These are phyloP conservation scores for Cokeromyces recurvatus DNA, from an alignment of 371 early-diverging fungal species.

Conservation along the genomic window DNA sequence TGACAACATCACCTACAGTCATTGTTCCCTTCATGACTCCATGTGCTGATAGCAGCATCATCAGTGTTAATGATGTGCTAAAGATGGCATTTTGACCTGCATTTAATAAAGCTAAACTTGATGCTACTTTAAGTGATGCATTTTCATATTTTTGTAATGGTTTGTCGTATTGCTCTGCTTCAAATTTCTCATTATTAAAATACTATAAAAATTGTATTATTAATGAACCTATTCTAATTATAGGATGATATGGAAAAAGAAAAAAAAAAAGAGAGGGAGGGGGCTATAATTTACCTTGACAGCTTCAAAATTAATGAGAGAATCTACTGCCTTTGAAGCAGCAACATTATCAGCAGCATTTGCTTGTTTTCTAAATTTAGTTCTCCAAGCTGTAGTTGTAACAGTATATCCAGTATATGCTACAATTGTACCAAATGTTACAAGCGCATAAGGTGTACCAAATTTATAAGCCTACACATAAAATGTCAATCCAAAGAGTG, in stretches of 20 bases:
- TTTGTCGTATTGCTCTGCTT: slow-evolving; percentile 79
- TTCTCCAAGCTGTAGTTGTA: slow-evolving; percentile 80
- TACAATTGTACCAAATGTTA: slow-evolving; percentile 81
- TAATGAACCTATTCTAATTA: too few species aligned
- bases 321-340: slow-evolving; percentile 88
- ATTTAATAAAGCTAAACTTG: slow-evolving; percentile 85
- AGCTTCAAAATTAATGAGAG: slow-evolving; percentile 92
- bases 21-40: slow-evolving; percentile 80
- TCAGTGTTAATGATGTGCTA: slow-evolving; percentile 77
- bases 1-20: slow-evolving; percentile 95
- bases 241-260: too few species aligned
- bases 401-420: slow-evolving; percentile 89
- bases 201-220: slow-evolving; percentile 56
- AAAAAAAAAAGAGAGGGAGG: too few species aligned
- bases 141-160: slow-evolving; percentile 84
- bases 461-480: slow-evolving; percentile 64
- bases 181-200: slow-evolving; percentile 88
- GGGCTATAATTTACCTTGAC: slow-evolving; percentile 85
- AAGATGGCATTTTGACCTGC: slow-evolving; percentile 94
- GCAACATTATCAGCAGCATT: slow-evolving; percentile 94
- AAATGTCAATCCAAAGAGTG: background rate
- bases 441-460: slow-evolving; percentile 79
- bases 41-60: slow-evolving; percentile 92
- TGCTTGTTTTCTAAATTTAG: slow-evolving; percentile 84
- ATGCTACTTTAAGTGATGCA: slow-evolving; percentile 85